phyloP scores from a whole-genome alignment of 2,329 filamentous ascomycete species.

The Celoporthe dispersa region DNA sequence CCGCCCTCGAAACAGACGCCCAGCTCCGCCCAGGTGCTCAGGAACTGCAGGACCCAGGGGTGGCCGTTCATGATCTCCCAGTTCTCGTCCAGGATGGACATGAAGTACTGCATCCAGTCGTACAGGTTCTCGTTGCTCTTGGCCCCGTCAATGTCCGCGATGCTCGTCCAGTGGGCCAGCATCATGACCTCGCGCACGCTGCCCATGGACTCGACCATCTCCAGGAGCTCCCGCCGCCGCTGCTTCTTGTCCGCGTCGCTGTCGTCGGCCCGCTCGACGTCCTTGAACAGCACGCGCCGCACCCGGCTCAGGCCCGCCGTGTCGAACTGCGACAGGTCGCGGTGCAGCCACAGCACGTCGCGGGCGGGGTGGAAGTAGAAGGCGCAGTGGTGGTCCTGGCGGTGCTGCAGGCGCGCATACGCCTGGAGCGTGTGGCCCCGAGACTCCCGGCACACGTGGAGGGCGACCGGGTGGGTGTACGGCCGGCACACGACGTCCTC shows the following conservation, averaged over 20 bases:
- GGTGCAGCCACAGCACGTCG: conserved; percentile 30
- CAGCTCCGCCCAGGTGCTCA: conserved; percentile 29
- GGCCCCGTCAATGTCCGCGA: conserved; percentile 24
- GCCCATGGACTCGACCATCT: conserved; percentile 30
- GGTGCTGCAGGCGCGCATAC: conserved; percentile 29
- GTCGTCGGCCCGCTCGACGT: conserved; percentile 28
- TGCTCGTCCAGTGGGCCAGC: conserved; percentile 31
- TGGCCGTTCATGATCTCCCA: conserved; percentile 29
- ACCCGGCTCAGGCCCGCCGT: conserved; percentile 14
- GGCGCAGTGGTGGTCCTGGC: conserved; percentile 16
- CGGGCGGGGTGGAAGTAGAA: conserved; percentile 28
- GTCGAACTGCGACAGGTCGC: conserved; percentile 30
- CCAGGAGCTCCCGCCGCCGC: conserved; percentile 29
- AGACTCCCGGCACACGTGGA: conserved; percentile 29
- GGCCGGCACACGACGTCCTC: conserved; percentile 21
- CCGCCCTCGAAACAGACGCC: conserved; percentile 28
- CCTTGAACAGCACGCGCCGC: conserved; percentile 29
- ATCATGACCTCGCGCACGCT: conserved; percentile 29
- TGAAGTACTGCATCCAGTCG: conserved; percentile 31
- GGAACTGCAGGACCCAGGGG: conserved; percentile 28
- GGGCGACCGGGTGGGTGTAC: conserved; percentile 24
- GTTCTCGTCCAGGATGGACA: conserved; percentile 29
- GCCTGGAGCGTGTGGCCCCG: conserved; percentile 24
- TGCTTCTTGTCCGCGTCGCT: conserved; percentile 30
- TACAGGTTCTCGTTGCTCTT: conserved; percentile 26